phyloP scores from a whole-genome alignment of 768 basidiomycete genomes.

The Collybia nuda region DNA sequence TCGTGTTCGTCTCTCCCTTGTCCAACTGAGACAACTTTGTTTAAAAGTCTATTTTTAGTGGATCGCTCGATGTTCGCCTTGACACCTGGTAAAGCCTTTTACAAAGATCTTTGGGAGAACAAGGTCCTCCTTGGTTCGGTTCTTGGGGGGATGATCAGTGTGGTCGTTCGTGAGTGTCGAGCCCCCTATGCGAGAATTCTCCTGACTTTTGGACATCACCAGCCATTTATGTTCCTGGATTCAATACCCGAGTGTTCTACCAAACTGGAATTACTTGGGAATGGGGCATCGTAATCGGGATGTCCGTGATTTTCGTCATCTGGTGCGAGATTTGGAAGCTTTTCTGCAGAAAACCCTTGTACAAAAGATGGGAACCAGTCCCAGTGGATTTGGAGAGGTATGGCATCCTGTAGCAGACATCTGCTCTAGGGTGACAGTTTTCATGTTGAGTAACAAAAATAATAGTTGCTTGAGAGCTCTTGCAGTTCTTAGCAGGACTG shows the following conservation, averaged over 20 bases:
- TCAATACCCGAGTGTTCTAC: slow-evolving; percentile 34
- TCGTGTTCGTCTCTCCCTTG: slow-evolving; percentile 25
- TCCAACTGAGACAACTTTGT: neutral
- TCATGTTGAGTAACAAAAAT: no score
- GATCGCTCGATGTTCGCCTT: slow-evolving; percentile 37
- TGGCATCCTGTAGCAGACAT: no score
- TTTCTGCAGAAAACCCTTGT: slow-evolving; percentile 20
- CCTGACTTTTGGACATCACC: neutral
- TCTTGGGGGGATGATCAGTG: slow-evolving; percentile 32
- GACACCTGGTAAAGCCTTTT: slow-evolving; percentile 32
- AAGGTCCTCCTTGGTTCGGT: slow-evolving; percentile 33
- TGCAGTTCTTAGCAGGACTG: no score
- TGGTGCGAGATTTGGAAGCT: slow-evolving; percentile 37
- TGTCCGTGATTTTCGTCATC: slow-evolving; percentile 28
- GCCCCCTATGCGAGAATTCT: no score
- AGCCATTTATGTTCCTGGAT: slow-evolving; percentile 33
- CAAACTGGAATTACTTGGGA: slow-evolving; percentile 34
- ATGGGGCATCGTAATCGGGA: slow-evolving; percentile 31
- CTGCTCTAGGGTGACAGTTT: no score
- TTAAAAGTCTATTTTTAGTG: slow-evolving; percentile 17
- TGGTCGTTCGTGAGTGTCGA: slow-evolving; percentile 31
- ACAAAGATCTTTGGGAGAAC: slow-evolving; percentile 35
- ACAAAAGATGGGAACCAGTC: slow-evolving; percentile 19
- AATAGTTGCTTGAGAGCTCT: no score
- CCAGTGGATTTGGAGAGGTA: neutral